A percentile compares a stretch with the other conserved stretches of the same genome.
These are phyloP conservation scores for Pezicula neosporulosa DNA, from an alignment of 2,329 filamentous ascomycete genomes.

Conservation along the genomic window DNA sequence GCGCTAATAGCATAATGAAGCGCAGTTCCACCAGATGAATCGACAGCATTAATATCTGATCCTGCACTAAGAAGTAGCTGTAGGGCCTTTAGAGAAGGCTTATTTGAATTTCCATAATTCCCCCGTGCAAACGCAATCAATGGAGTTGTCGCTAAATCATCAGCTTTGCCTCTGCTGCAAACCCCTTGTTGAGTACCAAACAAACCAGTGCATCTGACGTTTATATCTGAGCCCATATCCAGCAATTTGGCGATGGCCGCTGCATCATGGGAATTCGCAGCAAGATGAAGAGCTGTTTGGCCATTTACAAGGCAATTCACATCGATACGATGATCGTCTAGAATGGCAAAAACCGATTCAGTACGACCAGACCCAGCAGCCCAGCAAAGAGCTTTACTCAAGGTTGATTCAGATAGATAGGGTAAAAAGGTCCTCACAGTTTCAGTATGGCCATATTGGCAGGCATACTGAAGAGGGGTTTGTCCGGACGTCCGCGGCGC, in stretches of 20 bases:
- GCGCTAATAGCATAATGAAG: too few species aligned
- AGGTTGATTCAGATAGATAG: slow-evolving; percentile 4
- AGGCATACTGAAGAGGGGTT: slow-evolving; percentile 30
- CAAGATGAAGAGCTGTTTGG: neutral
- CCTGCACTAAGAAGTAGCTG: too few species aligned
- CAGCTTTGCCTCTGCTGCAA: neutral
- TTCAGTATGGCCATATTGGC: slow-evolving; percentile 20
- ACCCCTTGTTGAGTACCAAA: neutral
- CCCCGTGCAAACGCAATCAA: neutral
- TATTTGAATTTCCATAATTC: too few species aligned
- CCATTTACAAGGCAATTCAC: neutral
- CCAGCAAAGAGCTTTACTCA: slow-evolving; percentile 9
- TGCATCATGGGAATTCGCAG: neutral
- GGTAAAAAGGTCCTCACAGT: slow-evolving; percentile 10
- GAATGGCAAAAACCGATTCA: neutral
- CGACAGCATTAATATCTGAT: too few species aligned
- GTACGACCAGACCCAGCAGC: slow-evolving; percentile 5
- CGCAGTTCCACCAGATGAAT: too few species aligned
- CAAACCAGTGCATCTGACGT: neutral
- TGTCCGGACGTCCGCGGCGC: slow-evolving; percentile 12
- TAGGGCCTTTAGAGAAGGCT: too few species aligned
- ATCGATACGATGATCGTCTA: neutral
- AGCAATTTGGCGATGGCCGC: neutral
- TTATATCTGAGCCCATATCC: neutral
- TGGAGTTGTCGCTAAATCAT: neutral